phyloP scores from a whole-genome alignment of 1,139 yeast genomes.

The Debaryomyces coudertii region DNA sequence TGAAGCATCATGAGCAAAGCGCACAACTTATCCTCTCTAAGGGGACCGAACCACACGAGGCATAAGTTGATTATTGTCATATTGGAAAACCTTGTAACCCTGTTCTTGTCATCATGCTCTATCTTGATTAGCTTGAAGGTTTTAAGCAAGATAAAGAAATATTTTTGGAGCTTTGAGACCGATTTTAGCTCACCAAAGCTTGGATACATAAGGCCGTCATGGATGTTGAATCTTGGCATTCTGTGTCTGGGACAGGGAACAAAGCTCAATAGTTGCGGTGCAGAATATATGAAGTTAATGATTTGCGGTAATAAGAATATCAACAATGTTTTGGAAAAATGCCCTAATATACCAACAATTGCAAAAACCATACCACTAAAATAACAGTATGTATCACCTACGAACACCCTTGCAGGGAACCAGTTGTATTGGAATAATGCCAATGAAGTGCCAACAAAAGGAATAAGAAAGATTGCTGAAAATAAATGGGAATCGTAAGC shows the following conservation, averaged over 20 bases:
- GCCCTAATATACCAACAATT: conserved; percentile 93
- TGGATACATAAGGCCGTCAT: conserved; percentile 79
- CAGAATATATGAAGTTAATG: conserved; percentile 81
- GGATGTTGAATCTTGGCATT: conserved; percentile 71
- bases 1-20: conserved; percentile 61
- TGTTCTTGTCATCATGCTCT: conserved; percentile 33
- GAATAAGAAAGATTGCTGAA: conserved; percentile 77
- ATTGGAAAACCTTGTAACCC: conserved; percentile 63
- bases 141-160: conserved; percentile 40
- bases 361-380: conserved; percentile 99
- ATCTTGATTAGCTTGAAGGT: conserved; percentile 55
- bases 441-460: conserved; percentile 82
- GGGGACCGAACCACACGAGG: conserved; percentile 86
- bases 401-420: conserved; percentile 92
- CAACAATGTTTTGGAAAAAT: conserved; percentile 89
- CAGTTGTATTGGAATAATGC: conserved; percentile 80
- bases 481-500: conserved; percentile 84
- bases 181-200: conserved; percentile 39
- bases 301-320: conserved; percentile 89
- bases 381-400: conserved; percentile 97
- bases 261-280: conserved; percentile 83
- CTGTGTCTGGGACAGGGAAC: conserved; percentile 97
- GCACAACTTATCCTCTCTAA: conserved; percentile 81
- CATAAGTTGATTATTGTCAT: conserved; percentile 84
- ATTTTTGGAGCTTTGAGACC: conserved; percentile 21